These are phyloP conservation scores for Pistacia integerrima DNA, from an alignment of 345 rosid genomes.

Conservation along the genomic window DNA sequence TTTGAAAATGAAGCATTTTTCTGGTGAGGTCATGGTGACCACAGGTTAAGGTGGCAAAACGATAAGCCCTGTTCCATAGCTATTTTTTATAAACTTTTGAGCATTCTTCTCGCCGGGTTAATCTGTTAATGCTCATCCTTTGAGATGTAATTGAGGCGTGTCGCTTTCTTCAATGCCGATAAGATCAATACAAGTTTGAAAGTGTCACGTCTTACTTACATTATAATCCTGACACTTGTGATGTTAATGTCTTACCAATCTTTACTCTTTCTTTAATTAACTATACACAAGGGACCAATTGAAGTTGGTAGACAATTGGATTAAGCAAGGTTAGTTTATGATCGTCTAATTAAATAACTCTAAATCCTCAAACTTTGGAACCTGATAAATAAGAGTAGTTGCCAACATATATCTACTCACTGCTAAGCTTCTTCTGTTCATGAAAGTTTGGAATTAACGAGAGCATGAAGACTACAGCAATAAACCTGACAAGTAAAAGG, in stretches of 20 bases:
- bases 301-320: neutral
- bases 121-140: neutral
- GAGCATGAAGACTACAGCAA: too few species aligned
- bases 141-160: neutral
- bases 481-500: too few species aligned
- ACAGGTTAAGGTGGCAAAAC: constrained; percentile 11
- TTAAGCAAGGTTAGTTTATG: neutral
- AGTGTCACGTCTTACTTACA: neutral
- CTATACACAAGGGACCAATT: neutral
- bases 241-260: constrained; percentile 25
- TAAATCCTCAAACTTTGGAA: too few species aligned
- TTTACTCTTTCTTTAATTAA: neutral
- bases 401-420: too few species aligned
- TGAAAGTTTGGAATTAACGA: too few species aligned
- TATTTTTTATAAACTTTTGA: neutral
- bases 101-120: neutral
- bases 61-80: neutral
- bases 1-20: neutral
- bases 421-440: too few species aligned
- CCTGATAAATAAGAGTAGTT: too few species aligned
- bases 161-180: constrained; percentile 7
- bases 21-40: constrained; percentile 34
- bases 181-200: neutral
- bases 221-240: neutral
- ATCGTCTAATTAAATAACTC: too few species aligned